Evolutionary conservation across 805 yeast species (phyloP).

Genomic region (Helenozyma baotianmanensis): DNA sequence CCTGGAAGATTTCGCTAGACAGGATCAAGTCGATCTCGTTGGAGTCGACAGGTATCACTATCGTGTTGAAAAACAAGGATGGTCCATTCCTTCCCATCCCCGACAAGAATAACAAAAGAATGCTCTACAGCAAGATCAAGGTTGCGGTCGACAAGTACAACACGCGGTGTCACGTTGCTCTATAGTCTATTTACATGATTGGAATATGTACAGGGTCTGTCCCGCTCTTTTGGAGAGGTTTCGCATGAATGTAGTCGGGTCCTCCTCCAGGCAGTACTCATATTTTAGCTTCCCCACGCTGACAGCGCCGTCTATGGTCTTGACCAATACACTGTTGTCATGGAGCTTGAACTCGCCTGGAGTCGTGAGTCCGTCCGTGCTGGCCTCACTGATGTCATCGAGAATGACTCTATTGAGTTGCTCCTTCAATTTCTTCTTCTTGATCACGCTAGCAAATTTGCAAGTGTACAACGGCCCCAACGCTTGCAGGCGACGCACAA

Average conservation of each 20-base stretch:
- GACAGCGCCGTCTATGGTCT: constrained; percentile 43
- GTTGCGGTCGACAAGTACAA: constrained; percentile 81
- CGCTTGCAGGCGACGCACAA: constrained; percentile 44
- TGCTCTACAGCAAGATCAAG: constrained; percentile 67
- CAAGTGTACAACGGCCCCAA: constrained; percentile 55
- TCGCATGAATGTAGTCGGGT: constrained; percentile 39
- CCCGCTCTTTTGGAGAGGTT: constrained; percentile 47
- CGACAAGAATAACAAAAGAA: constrained; percentile 57
- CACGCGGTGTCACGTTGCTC: constrained; percentile 53
- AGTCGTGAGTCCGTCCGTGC: not conserved
- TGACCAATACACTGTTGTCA: constrained; percentile 29
- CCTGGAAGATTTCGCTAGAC: constrained; percentile 70
- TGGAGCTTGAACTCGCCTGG: constrained; percentile 22
- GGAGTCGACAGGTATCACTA: constrained; percentile 74
- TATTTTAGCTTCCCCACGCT: constrained; percentile 39
- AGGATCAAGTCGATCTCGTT: constrained; percentile 66
- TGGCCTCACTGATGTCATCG: constrained; percentile 26
- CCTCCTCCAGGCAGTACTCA: constrained; percentile 51
- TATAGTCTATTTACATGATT: not conserved
- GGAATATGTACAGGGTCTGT: constrained; percentile 14
- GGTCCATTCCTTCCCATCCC: constrained; percentile 74
- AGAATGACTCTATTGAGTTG: constrained; percentile 42
- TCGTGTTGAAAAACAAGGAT: constrained; percentile 45
- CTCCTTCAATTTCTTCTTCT: constrained; percentile 24
- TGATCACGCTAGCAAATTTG: constrained; percentile 30